phyloP scores from a whole-genome alignment of 495 filamentous ascomycete genomes.

The Tuber indicum region DNA sequence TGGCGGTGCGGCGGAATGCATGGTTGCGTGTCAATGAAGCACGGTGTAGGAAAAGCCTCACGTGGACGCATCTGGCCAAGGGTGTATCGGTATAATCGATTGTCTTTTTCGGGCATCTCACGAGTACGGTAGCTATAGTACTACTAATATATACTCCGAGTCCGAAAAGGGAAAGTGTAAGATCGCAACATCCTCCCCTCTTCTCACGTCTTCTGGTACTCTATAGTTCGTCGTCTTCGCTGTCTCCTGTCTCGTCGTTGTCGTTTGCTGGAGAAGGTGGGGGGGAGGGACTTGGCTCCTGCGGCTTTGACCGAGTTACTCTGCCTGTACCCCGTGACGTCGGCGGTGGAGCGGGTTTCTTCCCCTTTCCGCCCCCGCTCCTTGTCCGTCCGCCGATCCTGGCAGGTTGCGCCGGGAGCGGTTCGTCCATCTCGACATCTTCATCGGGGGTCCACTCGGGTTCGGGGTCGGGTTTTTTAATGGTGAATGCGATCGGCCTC shows the following conservation, averaged over 20 bases:
- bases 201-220: background rate
- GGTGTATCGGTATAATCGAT: background rate
- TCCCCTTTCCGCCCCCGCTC: constrained; percentile 14
- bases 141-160: background rate
- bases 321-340: constrained; percentile 2
- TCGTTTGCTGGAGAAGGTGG: constrained; percentile 39
- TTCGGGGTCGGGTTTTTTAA: constrained; percentile 3
- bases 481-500: constrained; percentile 25
- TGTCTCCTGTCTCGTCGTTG: constrained; percentile 41
- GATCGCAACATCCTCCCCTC: background rate
- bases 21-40: background rate
- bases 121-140: background rate
- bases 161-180: background rate
- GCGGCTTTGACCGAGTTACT: constrained; percentile 11
- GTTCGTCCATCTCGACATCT: constrained; percentile 8
- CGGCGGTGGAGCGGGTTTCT: constrained; percentile 9
- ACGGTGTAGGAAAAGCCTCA: background rate
- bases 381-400: constrained; percentile 5
- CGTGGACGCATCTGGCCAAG: background rate
- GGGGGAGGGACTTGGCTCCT: constrained; percentile 29
- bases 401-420: background rate
- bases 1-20: background rate
- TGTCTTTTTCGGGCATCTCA: background rate
- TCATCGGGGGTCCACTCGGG: constrained; percentile 14
- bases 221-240: constrained; percentile 52